A percentile compares a stretch with the other conserved stretches of the same genome.
phyloP scores from a whole-genome alignment of 2,329 filamentous ascomycete species.

The Orbilia javanica region DNA sequence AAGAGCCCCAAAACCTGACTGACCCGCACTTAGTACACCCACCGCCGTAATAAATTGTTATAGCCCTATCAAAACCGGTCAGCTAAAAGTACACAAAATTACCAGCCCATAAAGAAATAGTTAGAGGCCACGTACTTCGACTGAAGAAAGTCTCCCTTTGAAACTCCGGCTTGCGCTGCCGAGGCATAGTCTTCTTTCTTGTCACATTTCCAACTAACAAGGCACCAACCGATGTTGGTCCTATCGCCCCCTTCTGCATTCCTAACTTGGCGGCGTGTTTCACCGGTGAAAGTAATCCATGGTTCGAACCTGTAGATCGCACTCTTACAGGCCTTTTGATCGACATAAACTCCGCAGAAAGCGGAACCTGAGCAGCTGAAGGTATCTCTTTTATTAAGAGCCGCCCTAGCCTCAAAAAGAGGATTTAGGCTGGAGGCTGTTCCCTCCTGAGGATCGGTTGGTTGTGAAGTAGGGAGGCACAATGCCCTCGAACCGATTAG shows the following conservation, averaged over 20 bases:
- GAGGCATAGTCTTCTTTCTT: not conserved
- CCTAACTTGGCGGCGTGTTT: not conserved
- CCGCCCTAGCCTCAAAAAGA: not conserved
- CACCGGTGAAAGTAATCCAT: no score
- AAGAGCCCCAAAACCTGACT: not conserved
- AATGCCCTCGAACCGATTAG: no score
- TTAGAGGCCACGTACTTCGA: not conserved
- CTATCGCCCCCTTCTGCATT: not conserved
- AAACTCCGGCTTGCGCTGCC: not conserved
- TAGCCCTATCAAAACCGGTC: not conserved
- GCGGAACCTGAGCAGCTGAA: not conserved
- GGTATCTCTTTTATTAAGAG: not conserved
- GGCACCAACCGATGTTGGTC: not conserved
- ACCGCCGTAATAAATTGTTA: not conserved
- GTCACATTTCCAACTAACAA: not conserved
- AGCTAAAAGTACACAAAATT: not conserved
- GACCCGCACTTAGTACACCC: not conserved
- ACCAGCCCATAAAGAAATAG: no score
- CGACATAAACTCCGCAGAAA: not conserved
- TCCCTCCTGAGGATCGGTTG: not conserved
- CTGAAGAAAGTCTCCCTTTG: not conserved
- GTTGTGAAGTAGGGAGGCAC: not conserved
- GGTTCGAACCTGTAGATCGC: no score
- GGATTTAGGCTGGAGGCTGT: not conserved
- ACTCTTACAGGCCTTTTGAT: not conserved